These are phyloP conservation scores for Sesbania bispinosa DNA, from an alignment of 306 rosid species.

Conservation along the genomic window DNA sequence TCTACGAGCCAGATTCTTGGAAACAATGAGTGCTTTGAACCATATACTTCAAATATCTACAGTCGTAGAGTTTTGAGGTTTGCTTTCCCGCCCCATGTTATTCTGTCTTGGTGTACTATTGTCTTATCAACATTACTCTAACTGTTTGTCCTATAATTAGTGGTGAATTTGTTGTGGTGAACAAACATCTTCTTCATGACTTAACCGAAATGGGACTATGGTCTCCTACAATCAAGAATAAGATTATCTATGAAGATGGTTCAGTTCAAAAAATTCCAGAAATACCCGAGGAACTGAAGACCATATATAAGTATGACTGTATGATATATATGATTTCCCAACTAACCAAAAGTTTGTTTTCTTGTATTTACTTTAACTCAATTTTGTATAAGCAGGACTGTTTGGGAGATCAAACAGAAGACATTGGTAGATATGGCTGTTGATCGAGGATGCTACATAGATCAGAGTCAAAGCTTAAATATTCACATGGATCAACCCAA, in stretches of 20 bases:
- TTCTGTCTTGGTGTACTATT: not conserved
- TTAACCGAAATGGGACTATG: constrained; percentile 80
- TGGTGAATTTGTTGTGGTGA: constrained; percentile 92
- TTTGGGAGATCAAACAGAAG: constrained; percentile 94
- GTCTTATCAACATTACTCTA: not conserved
- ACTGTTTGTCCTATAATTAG: constrained; percentile 35
- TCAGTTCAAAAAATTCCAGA: constrained; percentile 63
- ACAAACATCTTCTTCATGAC: constrained; percentile 85
- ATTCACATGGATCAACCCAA: constrained; percentile 89
- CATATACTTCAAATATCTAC: constrained; percentile 79
- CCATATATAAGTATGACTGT: constrained; percentile 75
- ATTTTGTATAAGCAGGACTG: constrained; percentile 58
- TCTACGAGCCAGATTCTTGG: constrained; percentile 96
- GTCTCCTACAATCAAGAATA: constrained; percentile 67
- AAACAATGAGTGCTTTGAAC: constrained; percentile 90
- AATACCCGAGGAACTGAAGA: constrained; percentile 61
- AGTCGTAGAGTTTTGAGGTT: constrained; percentile 78
- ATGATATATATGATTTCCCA: constrained; percentile 2
- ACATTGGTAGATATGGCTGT: constrained; percentile 84
- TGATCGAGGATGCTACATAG: constrained; percentile 82
- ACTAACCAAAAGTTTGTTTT: not conserved
- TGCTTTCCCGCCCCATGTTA: not conserved
- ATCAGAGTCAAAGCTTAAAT: constrained; percentile 86
- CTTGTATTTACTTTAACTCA: constrained; percentile 12
- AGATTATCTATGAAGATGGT: constrained; percentile 63